These are phyloP conservation scores for Microdochium nivale DNA, from an alignment of 2,329 filamentous ascomycete species.

Conservation along the genomic window DNA sequence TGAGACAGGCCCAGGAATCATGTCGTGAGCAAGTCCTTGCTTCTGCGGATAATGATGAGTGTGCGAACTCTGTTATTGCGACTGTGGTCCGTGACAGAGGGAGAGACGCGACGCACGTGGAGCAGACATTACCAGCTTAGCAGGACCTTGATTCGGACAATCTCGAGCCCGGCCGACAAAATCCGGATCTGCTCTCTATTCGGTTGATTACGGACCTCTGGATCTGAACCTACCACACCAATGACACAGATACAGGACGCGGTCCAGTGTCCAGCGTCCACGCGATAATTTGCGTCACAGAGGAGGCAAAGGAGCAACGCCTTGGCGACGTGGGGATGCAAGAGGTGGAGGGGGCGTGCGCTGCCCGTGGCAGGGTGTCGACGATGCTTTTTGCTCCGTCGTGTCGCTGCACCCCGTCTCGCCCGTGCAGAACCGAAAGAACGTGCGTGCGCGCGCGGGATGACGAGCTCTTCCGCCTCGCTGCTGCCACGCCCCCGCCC, in stretches of 20 bases:
- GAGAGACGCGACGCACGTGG: neutral
- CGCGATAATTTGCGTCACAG: neutral
- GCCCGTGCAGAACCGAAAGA: neutral
- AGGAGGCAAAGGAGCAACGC: neutral
- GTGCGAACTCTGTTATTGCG: no score
- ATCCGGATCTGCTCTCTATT: no score
- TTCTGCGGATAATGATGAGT: neutral
- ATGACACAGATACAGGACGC: no score
- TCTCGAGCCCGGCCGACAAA: no score
- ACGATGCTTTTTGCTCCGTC: neutral
- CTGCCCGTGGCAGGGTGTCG: neutral
- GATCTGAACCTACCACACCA: no score
- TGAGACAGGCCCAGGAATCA: no score
- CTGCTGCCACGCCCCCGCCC: slow-evolving; percentile 5
- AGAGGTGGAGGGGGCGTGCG: neutral
- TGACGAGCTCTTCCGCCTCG: neutral
- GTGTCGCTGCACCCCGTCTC: neutral
- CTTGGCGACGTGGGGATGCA: neutral
- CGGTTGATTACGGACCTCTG: no score
- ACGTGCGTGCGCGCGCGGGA: neutral
- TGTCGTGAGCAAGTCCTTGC: neutral
- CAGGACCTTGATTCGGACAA: neutral
- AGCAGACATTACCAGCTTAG: neutral
- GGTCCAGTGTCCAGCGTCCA: neutral
- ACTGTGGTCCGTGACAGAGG: neutral